Base-by-base conservation (phyloP, 148 eudicot genomes). In the Hydrangea macrophylla region DNA sequence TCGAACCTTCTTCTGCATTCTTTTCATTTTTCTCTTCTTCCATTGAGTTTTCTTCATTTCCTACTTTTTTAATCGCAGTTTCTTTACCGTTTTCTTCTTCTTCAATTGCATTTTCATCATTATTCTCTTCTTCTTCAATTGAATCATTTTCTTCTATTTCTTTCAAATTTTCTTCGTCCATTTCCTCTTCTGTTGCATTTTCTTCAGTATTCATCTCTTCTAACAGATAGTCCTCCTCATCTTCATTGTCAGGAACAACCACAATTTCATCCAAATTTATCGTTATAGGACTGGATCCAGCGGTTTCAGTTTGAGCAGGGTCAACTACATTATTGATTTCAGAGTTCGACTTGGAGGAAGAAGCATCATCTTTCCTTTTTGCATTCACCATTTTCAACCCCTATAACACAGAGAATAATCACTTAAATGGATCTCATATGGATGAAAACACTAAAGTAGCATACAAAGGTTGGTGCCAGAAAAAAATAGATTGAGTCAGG, bases 381-480 rank as follows among this genome's bases (percentile, higher is more conserved):
- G 63, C 68, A 69, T 75, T 75, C 62, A 71, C 85, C 90, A 86
- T 86, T 44, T 42, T 62, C 37, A 64, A 75, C 45, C 76, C 61
- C 72, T 73, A 55, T 62, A 72, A 68, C 35, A 61, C 55, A 48
- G n/a, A 53, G 20, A 45, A 42, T 42, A 7, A 33, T 17, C 50
- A 22, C 7, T 8, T 11, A 61, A 23, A 37, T 13, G 20, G 17
- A 31, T 26, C n/a, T n/a, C n/a, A n/a, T n/a, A n/a, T n/a, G n/a
- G n/a, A n/a, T n/a, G n/a, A n/a, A n/a, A n/a, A n/a, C n/a, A n/a
- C n/a, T n/a, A n/a, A n/a, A n/a, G 53, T 7, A 0, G 1, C 51
- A 45, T 9, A 15, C 51, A 15, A 35, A 8, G 39, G 39, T 8
- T 4, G 39, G 8, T 4, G 39, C 39, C 4, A 3, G 39, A 18